Conservation (phyloP, 805 yeast genomes). For the Candida pseudoglaebosa region DNA sequence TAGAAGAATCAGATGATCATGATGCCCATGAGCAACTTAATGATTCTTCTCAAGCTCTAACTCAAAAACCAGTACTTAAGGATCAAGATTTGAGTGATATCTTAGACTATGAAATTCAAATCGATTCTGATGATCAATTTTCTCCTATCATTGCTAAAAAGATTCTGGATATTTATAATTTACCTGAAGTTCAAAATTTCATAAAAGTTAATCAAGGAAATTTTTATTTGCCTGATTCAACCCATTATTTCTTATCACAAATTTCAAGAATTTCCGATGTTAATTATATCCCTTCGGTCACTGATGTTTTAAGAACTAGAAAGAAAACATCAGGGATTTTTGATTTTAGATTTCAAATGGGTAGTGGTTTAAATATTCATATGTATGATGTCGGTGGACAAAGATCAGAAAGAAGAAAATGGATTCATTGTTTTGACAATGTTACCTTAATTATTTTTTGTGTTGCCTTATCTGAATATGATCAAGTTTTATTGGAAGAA, state of each 20-base stretch:
- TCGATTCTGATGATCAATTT: constrained; percentile 51
- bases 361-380: constrained; percentile 41
- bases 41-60: constrained; percentile 1
- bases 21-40: constrained; percentile 5
- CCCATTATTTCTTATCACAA: constrained; percentile 69
- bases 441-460: constrained; percentile 88
- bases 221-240: constrained; percentile 83
- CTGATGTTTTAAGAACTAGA: constrained; percentile 82
- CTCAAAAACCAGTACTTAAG: constrained; percentile 19
- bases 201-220: constrained; percentile 58
- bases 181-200: constrained; percentile 53
- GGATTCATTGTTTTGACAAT: constrained; percentile 96
- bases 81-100: constrained; percentile 42
- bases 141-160: constrained; percentile 46
- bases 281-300: constrained; percentile 65
- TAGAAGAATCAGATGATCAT: constrained; percentile 3
- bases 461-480: constrained; percentile 88
- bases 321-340: constrained; percentile 91
- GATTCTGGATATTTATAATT: constrained; percentile 52
- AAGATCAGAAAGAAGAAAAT: constrained; percentile 89
- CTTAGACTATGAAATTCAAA: constrained; percentile 44
- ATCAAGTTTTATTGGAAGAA: constrained; percentile 79
- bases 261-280: constrained; percentile 55
- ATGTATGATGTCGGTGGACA: constrained; percentile 91
- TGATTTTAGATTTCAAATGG: constrained; percentile 76